phyloP scores from a whole-genome alignment of 305 asterid genomes.

The Solanum hybrid region DNA sequence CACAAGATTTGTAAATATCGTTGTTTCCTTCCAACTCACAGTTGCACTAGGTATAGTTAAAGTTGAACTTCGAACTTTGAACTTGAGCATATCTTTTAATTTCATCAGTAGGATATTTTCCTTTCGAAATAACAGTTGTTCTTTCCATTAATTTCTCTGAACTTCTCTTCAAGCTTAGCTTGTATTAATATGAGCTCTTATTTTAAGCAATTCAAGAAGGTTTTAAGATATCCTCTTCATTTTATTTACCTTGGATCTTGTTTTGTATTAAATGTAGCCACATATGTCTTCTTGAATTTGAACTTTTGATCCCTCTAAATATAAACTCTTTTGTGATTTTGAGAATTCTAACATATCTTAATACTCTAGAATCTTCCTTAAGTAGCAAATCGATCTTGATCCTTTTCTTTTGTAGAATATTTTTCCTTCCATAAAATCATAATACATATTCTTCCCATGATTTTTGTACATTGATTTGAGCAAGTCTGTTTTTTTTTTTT shows the following conservation, averaged over 20 bases:
- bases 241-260: not conserved
- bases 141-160: not conserved
- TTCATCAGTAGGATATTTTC: not conserved
- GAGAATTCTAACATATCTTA: not conserved
- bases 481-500: not conserved
- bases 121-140: not conserved
- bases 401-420: not conserved
- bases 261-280: not conserved
- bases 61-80: too few relatives aligned
- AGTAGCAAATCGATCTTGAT: not conserved
- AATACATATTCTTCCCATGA: not conserved
- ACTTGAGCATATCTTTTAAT: not conserved
- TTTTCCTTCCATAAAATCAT: not conserved
- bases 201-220: too few relatives aligned
- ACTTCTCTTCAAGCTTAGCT: not conserved
- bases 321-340: not conserved
- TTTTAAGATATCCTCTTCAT: not conserved
- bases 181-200: not conserved
- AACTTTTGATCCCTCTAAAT: not conserved
- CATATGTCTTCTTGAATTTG: not conserved
- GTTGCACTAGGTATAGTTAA: not conserved
- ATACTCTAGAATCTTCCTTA: not conserved
- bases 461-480: not conserved
- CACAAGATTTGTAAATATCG: too few relatives aligned
- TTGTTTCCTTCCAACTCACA: not conserved